Base-by-base conservation (phyloP, 164 flowering plant species). In the Santalum album region DNA sequence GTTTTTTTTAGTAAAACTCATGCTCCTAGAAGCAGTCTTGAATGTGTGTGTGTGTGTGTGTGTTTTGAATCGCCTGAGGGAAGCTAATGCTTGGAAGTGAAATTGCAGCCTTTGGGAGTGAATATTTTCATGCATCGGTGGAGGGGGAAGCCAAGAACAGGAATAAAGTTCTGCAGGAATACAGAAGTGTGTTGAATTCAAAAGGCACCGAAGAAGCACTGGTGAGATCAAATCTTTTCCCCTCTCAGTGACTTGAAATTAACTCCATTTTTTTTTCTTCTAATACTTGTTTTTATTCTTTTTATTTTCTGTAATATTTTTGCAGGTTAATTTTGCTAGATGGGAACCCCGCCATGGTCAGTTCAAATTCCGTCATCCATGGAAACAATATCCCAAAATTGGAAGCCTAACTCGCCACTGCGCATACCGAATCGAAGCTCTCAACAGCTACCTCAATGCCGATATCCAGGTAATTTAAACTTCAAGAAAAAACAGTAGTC, bases 281-380 rank as follows among this genome's bases (percentile, higher is more conserved):
- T n/a, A n/a, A n/a, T n/a, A n/a, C n/a, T n/a, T n/a, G n/a, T n/a
- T n/a, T n/a, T n/a, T n/a, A 29, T 29, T 29, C 4, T 3, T 3
- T 4, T 29, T 29, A 29, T 29, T 29, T 4, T 4, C 9, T 29
- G 34, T 29, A 3, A 29, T 29, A 29, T 29, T 29, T 9, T 51
- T 67, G 51, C 47, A 43, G 47, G 47, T 19, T 43, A 43, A 43
- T 43, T 43, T 4, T 43, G 47, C 47, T 3, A 69, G 77, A 66
- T 87, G 94, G 96, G 96, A 90, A 49, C 91, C 91, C 0, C 56
- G 71, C 18, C 96, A 83, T 61, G 96, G 98, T 1, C 60, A 60
- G 0, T 90, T 90, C 49, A 20, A 56, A 48, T 76, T 83, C 23
- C 66, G 64, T 3, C 91, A 90, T 65, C 96, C 98, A 52, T 90